Conservation (phyloP, 2,329 filamentous ascomycete species). For the Aspergillus flavus region DNA sequence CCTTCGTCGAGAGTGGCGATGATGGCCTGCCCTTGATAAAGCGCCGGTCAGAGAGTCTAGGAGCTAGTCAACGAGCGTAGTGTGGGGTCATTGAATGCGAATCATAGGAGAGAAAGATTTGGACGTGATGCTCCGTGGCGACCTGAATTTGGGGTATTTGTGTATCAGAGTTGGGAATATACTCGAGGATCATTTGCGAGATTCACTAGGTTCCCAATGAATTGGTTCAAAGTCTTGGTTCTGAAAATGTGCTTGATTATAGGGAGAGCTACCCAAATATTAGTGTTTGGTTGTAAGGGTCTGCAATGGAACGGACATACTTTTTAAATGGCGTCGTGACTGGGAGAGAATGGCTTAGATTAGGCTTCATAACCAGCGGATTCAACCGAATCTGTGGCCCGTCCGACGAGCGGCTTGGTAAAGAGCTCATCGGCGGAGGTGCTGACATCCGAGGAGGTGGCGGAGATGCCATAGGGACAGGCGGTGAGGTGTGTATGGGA, state of each 20-base stretch:
- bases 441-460: conserved; percentile 29
- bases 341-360: conserved; percentile 43
- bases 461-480: conserved; percentile 32
- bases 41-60: not conserved
- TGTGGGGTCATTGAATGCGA: conserved; percentile 4
- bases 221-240: conserved; percentile 50
- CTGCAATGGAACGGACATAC: conserved; percentile 26
- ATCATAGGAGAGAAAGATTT: not conserved
- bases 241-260: conserved; percentile 51
- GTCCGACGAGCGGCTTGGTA: conserved; percentile 37
- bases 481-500: conserved; percentile 30
- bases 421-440: conserved; percentile 34
- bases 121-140: not conserved
- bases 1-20: not conserved
- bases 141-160: not conserved
- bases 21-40: conserved; percentile 1
- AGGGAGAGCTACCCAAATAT: conserved; percentile 39
- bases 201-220: conserved; percentile 47
- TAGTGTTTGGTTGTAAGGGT: not conserved
- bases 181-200: conserved; percentile 28
- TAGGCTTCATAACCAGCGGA: conserved; percentile 44
- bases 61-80: conserved; percentile 3
- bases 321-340: conserved; percentile 47
- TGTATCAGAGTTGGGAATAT: not conserved
- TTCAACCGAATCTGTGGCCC: conserved; percentile 47